Conservation (phyloP, 202 grass and related monocot genomes). For the Tripidium arundinaceum region DNA sequence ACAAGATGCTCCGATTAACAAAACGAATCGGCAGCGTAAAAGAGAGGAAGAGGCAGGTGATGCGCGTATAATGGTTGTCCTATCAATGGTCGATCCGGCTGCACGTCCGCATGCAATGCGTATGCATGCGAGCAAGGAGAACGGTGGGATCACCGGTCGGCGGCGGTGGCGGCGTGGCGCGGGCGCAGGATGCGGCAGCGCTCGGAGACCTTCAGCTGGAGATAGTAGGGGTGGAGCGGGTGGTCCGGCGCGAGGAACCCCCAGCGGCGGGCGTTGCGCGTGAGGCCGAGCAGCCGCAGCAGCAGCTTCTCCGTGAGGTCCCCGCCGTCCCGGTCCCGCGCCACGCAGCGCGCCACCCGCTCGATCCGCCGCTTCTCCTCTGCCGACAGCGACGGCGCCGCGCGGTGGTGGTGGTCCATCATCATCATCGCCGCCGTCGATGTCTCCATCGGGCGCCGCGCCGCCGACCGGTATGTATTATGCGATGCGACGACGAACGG, state of each 20-base stretch:
- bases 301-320: constrained; percentile 54
- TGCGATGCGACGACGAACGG: background rate
- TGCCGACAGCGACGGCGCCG: constrained; percentile 29
- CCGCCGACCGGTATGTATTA: background rate
- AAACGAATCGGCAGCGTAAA: background rate
- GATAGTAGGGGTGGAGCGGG: constrained; percentile 65
- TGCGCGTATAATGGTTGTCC: background rate
- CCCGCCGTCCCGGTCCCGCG: constrained; percentile 44
- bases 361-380: constrained; percentile 66
- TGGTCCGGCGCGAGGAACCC: constrained; percentile 61
- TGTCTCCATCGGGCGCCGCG: background rate
- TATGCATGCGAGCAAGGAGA: background rate
- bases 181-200: constrained; percentile 58
- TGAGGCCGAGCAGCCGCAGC: constrained; percentile 50
- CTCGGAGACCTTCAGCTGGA: constrained; percentile 64
- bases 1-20: background rate
- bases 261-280: constrained; percentile 58
- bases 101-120: background rate
- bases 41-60: background rate
- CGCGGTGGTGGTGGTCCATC: constrained; percentile 28
- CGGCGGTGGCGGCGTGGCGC: background rate
- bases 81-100: background rate
- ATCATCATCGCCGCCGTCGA: background rate
- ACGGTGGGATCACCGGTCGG: constrained; percentile 9
- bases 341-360: constrained; percentile 56